phyloP scores from a whole-genome alignment of 148 eudicot species.

The Silene latifolia region DNA sequence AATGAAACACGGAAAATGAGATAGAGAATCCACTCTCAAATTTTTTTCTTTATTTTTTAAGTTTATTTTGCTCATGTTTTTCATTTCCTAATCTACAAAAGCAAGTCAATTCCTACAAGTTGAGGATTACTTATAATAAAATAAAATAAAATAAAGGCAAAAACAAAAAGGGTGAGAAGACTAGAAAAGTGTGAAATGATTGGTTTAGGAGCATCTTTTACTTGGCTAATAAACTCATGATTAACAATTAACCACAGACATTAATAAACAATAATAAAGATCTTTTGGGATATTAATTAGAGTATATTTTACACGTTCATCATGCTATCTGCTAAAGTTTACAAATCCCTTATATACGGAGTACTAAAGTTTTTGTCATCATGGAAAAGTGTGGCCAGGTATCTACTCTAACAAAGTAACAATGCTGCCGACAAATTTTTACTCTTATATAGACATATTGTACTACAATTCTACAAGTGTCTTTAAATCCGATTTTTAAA shows the following conservation, averaged over 20 bases:
- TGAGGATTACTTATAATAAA: background rate
- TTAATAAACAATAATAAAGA: no score
- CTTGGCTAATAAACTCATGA: background rate
- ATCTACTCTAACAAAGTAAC: conserved; percentile 4
- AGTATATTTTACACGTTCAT: background rate
- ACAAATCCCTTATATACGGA: background rate
- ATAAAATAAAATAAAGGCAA: conserved; percentile 8
- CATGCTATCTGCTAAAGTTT: background rate
- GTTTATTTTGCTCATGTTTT: no score
- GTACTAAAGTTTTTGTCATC: no score
- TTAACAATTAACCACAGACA: no score
- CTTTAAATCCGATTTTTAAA: no score
- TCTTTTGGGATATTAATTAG: no score
- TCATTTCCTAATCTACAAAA: background rate
- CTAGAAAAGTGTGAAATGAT: background rate
- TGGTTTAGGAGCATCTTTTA: conserved; percentile 21
- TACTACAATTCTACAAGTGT: no score
- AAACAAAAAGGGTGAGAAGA: background rate
- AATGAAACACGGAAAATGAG: background rate
- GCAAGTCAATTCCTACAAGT: background rate
- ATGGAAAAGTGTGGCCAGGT: conserved; percentile 2
- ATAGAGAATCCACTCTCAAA: background rate
- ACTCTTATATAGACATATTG: no score
- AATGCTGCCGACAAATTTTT: conserved; percentile 18
- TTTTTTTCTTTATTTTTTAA: no score